Base-by-base conservation (phyloP, 2,329 filamentous ascomycete genomes). In the Colletotrichum truncatum region DNA sequence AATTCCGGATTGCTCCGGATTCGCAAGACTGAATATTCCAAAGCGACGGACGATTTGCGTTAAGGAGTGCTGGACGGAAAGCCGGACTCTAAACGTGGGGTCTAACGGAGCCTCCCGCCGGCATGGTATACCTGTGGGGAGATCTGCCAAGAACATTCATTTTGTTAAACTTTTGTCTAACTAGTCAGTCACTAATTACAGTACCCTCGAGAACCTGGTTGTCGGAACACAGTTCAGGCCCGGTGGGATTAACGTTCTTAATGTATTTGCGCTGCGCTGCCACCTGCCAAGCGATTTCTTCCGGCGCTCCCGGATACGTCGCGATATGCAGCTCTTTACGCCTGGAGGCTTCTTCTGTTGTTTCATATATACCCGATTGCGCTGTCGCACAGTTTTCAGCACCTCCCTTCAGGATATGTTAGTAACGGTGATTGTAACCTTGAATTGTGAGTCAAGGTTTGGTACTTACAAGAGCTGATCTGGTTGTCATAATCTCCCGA, bases 401-500 rank as follows among this genome's bases (percentile, higher is more conserved):
- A 66, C 34, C 57, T 62, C 63, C 63, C 63, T 66, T 5, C 4
- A 6, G 1, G 21, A 3, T 14, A 26, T 26, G 11, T 55, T 21
- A 57, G 18, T 3, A 11, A 18, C 6, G 7, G 8, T 25, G 21
- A 48, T 5, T 4, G 25, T 48, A 23, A 28, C 8, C 5, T 9
- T 18, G 10, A 14, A 21, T 48, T 25, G 25, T n/a, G 21, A 28
- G 18, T n/a, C 21, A 10, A 25, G 21, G 43, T 26, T 4, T 51
- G 48, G 10, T 21, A 51, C 63, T 52, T 46, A 63, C 63, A 66
- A 39, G 63, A 66, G 34, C 34, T 63, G n/a, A 63, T 66, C 11
- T 66, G 63, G 11, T 66, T 41, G 14, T 63, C 63, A 8, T 66
- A 66, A n/a, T 66, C 63, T 4, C 63, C 63, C 1, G 39, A 51